Percentiles rank a stretch among this genome's conserved stretches.
phyloP scores from a whole-genome alignment of 2,329 filamentous ascomycete genomes.

The Claviceps sp. region DNA sequence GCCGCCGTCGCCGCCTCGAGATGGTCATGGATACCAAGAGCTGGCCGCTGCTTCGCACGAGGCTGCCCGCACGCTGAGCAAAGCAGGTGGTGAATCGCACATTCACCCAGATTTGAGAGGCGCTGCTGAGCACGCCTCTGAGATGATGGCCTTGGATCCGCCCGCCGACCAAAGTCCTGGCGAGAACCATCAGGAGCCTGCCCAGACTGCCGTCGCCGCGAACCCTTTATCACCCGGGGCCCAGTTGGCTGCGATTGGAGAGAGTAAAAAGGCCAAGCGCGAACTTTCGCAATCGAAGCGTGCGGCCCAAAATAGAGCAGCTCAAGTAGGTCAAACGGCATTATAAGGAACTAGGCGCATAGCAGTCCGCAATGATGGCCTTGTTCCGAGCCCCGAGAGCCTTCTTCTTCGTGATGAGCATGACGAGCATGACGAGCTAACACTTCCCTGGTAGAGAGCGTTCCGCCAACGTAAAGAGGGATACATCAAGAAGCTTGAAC shows the following conservation, averaged over 20 bases:
- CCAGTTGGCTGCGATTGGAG: conserved; percentile 19
- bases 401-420: not conserved
- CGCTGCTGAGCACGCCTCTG: conserved; percentile 14
- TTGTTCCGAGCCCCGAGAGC: not conserved
- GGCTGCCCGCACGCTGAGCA: conserved; percentile 20
- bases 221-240: conserved; percentile 16
- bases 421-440: not conserved
- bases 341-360: not conserved
- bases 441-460: conserved; percentile 51
- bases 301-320: conserved; percentile 89
- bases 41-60: conserved; percentile 21
- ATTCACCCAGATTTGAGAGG: conserved; percentile 36
- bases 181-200: conserved; percentile 13
- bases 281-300: conserved; percentile 93
- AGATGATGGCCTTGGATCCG: conserved; percentile 26
- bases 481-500: conserved; percentile 95
- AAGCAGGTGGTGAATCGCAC: conserved; percentile 29
- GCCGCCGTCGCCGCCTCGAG: conserved; percentile 13
- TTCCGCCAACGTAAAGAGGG: conserved; percentile 96
- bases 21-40: conserved; percentile 34
- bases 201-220: conserved; percentile 17
- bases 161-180: conserved; percentile 20
- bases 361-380: not conserved
- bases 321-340: conserved; percentile 53
- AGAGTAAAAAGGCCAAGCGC: conserved; percentile 68